These are phyloP conservation scores for Acanthamoeba healyi DNA, from an alignment of 208 protist genomes.

Conservation along the genomic window DNA sequence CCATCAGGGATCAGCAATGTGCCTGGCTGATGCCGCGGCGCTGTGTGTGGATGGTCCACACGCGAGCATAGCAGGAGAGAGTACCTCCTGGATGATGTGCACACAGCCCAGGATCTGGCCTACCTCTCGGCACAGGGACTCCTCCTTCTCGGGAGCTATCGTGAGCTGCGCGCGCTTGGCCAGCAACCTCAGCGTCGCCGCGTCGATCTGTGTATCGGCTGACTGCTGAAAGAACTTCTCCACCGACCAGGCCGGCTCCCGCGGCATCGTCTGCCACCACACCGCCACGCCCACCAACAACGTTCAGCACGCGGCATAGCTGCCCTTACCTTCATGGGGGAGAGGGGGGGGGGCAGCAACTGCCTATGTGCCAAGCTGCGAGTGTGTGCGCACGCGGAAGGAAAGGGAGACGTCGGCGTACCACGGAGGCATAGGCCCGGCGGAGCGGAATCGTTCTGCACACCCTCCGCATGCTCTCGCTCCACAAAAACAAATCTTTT, in stretches of 20 bases:
- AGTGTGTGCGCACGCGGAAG: neutral
- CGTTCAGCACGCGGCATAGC: too few species aligned
- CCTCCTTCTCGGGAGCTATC: conserved; percentile 27
- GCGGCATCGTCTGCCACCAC: neutral
- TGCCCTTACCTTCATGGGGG: too few species aligned
- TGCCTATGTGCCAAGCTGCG: too few species aligned
- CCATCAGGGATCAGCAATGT: neutral
- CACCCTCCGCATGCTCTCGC: neutral
- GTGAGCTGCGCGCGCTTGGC: conserved; percentile 27
- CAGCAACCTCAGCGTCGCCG: neutral
- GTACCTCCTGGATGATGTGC: conserved; percentile 62
- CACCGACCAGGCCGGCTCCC: conserved; percentile 32
- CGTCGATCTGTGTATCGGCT: neutral
- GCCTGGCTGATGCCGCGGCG: neutral
- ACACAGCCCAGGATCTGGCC: conserved; percentile 34
- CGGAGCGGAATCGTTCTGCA: neutral
- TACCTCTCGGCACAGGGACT: conserved; percentile 36
- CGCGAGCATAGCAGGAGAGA: neutral
- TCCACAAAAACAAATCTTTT: neutral
- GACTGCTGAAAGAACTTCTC: conserved; percentile 44
- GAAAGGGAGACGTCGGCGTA: neutral
- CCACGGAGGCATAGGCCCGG: neutral
- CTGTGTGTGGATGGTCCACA: too few species aligned
- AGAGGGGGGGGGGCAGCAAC: neutral
- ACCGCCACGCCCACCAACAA: neutral